Base-by-base conservation (phyloP, 2,329 filamentous ascomycete genomes). In the Colletotrichum lindemuthianum region DNA sequence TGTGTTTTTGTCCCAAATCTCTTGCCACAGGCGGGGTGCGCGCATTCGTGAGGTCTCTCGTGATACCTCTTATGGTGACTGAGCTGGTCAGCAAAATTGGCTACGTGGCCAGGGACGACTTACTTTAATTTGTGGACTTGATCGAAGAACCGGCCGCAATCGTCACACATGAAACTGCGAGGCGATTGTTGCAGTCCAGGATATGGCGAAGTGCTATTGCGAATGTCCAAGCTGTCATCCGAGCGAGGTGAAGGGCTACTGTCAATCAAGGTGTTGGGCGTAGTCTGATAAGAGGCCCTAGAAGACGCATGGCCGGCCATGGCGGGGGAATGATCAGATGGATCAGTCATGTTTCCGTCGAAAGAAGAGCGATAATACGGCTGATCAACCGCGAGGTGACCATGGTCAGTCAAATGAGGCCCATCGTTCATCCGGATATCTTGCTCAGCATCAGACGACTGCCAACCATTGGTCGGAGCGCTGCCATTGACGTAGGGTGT, bases 11-110 rank as follows among this genome's bases (percentile, higher is more conserved):
- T 88, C 56, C 86, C 86, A 63, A 88, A 88, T 24, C 81, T 80
- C 71, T 84, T 86, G 56, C 79, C 81, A 68, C 86, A 88, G 24
- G 76, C 77, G 0, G 77, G 71, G 60, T 86, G 85, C 3, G 79
- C 79, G 60, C 85, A 85, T 56, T 87, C 85, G 71, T 88, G 86
- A 49, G 85, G 84, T 66, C 85, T 84, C 58, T 85, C 84, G 68
- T 88, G 86, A 66, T 88, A 88, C 15, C 86, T 81, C 68, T 84
- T 85, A 70, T 88, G 86, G 61, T 88, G 86, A 67, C 83, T 86
- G 34, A n/a, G 34, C 9, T 10, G 12, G 68, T 76, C 65, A 74
- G 70, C 44, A 53, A 59, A 16, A 57, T 71, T 43, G 66, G 57
- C 41, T 58, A 61, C 45, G 15, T 34, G 4, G n/a, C 9, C 12